These are phyloP conservation scores for Epithele typhae DNA, from an alignment of 768 basidiomycete genomes.

Conservation along the genomic window DNA sequence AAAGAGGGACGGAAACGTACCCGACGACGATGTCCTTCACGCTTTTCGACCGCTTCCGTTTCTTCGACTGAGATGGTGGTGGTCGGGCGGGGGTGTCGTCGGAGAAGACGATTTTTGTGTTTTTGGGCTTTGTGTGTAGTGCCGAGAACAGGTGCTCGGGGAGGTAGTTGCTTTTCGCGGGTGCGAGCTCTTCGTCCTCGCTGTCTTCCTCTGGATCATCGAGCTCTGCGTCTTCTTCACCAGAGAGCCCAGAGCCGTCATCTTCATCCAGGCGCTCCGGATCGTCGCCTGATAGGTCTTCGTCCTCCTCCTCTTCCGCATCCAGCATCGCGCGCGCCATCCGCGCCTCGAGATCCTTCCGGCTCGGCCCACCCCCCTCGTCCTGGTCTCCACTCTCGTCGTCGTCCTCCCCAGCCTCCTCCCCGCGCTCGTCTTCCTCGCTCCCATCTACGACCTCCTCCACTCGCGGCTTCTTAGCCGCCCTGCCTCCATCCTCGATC, in stretches of 20 bases:
- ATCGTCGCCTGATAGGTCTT: slow-evolving; percentile 20
- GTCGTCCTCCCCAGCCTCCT: not conserved
- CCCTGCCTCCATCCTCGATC: not conserved
- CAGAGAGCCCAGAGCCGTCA: slow-evolving; percentile 16
- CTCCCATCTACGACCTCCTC: slow-evolving; percentile 10
- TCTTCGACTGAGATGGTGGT: slow-evolving; percentile 20
- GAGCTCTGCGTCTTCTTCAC: slow-evolving; percentile 13
- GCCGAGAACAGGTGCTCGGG: slow-evolving; percentile 68
- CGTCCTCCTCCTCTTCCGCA: slow-evolving; percentile 28
- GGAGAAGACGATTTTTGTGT: slow-evolving; percentile 11
- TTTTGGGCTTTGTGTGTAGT: slow-evolving; percentile 27
- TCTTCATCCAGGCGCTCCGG: slow-evolving; percentile 23
- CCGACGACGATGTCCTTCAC: slow-evolving; percentile 53
- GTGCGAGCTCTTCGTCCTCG: slow-evolving; percentile 12
- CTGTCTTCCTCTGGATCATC: slow-evolving; percentile 12
- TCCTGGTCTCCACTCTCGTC: slow-evolving; percentile 11
- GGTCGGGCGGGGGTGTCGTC: slow-evolving; percentile 18
- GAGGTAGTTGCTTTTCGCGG: slow-evolving; percentile 42
- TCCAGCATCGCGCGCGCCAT: slow-evolving; percentile 42
- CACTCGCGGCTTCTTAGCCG: not conserved
- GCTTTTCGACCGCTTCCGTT: slow-evolving; percentile 22
- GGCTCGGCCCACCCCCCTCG: not conserved
- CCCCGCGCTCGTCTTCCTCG: slow-evolving; percentile 9
- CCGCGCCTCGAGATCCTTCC: slow-evolving; percentile 26
- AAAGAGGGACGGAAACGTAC: slow-evolving; percentile 30